These are phyloP conservation scores for Planoprotostelium fungivorum DNA, from an alignment of 78 protist genomes.

Conservation along the genomic window DNA sequence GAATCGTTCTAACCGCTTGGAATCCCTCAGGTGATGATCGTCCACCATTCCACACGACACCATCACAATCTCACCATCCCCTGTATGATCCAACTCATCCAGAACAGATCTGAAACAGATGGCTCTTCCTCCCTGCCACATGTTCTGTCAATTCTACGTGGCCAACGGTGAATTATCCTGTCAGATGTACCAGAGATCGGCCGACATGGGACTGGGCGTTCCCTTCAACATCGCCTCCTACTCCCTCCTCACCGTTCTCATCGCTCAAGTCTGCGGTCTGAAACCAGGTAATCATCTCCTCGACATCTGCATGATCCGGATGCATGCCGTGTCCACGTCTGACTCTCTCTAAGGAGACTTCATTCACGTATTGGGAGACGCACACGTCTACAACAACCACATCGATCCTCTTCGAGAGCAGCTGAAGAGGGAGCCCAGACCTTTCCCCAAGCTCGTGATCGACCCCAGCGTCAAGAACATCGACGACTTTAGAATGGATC, in stretches of 20 bases:
- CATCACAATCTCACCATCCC: not conserved
- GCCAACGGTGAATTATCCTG: constrained; percentile 63
- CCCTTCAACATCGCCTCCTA: constrained; percentile 95
- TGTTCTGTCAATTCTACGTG: constrained; percentile 79
- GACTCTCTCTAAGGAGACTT: constrained; percentile 40
- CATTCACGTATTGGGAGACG: constrained; percentile 83
- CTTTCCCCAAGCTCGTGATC: constrained; percentile 41
- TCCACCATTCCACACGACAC: not conserved
- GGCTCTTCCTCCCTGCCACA: constrained; percentile 95
- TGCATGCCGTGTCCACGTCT: too few species aligned
- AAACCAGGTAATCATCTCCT: constrained; percentile 45
- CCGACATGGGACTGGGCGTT: constrained; percentile 79
- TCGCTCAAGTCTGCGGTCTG: constrained; percentile 75
- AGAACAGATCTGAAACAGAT: constrained; percentile 62
- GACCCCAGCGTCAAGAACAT: constrained; percentile 21
- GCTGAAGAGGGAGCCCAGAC: constrained; percentile 14
- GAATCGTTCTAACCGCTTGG: constrained; percentile 88
- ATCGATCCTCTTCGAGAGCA: constrained; percentile 74
- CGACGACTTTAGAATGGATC: constrained; percentile 41
- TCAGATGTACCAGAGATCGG: constrained; percentile 74
- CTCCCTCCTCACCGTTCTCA: constrained; percentile 67
- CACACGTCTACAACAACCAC: constrained; percentile 87
- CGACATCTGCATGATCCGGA: not conserved
- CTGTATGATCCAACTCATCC: not conserved
- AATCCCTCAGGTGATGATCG: constrained; percentile 68